Evolutionary conservation across 2,329 filamentous ascomycete genomes (phyloP), one percentile per base, ranked within the genome.

Genomic region (Fusarium sp.): DNA sequence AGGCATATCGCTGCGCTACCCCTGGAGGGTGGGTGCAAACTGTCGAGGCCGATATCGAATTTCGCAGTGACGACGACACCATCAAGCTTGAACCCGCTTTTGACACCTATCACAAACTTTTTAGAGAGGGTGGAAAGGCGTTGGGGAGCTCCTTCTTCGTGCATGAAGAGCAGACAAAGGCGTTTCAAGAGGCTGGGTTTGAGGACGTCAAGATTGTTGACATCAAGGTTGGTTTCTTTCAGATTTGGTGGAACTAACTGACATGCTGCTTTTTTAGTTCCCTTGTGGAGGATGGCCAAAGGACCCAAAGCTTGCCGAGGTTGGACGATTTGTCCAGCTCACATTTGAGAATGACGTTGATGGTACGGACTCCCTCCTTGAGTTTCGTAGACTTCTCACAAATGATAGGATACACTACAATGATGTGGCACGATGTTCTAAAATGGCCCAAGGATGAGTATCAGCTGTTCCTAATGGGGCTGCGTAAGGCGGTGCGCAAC

Each of bases 251-350:
- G 24, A 27, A 12, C 22, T 27, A 7, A 14, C 57, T 60, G 7
- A 24, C n/a, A 5, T 51, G 27, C 20, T 10, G 6, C n/a, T 1
- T 4, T 17, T 22, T 40, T 29, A 62, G 59, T 62, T 49, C 11
- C 65, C 68, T 9, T 24, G 67, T 1, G 61, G 61, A 9, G 61
- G 51, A 6, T 71, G 68, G 65, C 65, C 65, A 2, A 65, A 71
- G 11, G 65, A 71, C 22, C 42, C 58, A 14, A 65, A 62, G 24
- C 68, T 71, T 8, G 62, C 68, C 5, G 66, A 71, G 16, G 46
- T 71, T 24, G 65, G 68, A 11, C 51, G 44, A 36, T 69, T 46
- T 35, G 68, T 69, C 3, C 57, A 62, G 11, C 31, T 51, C 11
- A 62, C 59, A 5, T 24, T 62, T 10, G 29, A 49, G 29, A 62